Conservation (phyloP, 768 basidiomycete genomes). For the Termitomyces sp. region DNA sequence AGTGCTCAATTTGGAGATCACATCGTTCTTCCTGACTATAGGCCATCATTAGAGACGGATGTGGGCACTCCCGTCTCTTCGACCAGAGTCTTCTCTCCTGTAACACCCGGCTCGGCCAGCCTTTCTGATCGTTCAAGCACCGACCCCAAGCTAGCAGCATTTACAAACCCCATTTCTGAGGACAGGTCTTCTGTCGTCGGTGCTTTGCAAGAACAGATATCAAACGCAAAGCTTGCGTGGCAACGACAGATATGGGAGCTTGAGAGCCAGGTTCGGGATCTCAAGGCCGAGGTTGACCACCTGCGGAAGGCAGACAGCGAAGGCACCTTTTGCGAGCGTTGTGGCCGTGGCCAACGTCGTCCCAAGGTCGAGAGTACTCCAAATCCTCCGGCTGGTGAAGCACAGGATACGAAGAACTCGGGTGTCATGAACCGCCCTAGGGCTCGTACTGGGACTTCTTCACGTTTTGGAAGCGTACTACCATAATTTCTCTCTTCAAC, state of each 20-base stretch:
- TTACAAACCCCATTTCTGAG: conserved; percentile 25
- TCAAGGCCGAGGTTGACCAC: conserved; percentile 67
- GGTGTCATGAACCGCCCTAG: conserved; percentile 63
- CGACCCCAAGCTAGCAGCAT: conserved; percentile 27
- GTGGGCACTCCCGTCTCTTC: conserved; percentile 51
- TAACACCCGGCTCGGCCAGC: conserved; percentile 21
- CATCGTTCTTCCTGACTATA: conserved; percentile 33
- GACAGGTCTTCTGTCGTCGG: conserved; percentile 48
- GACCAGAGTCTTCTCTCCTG: conserved; percentile 45
- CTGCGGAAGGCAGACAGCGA: conserved; percentile 39
- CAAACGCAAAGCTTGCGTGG: conserved; percentile 59
- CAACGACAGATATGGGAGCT: conserved; percentile 75
- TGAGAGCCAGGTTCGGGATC: conserved; percentile 68
- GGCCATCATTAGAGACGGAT: conserved; percentile 40
- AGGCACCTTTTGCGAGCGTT: conserved; percentile 51
- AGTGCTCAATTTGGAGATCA: conserved; percentile 64
- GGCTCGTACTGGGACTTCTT: conserved; percentile 61
- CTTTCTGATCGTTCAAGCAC: conserved; percentile 22
- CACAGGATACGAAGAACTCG: conserved; percentile 23
- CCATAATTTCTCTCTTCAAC: conserved; percentile 23
- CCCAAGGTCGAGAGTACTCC: conserved; percentile 3
- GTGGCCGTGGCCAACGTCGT: conserved; percentile 49
- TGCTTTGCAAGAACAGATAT: conserved; percentile 61
- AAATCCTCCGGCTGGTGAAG: conserved; percentile 1
- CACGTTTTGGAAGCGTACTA: conserved; percentile 60